Percentiles rank a stretch among this genome's conserved stretches.
These are phyloP conservation scores for Lactifluus hygrophoroides DNA, from an alignment of 768 basidiomycete species.

Conservation along the genomic window DNA sequence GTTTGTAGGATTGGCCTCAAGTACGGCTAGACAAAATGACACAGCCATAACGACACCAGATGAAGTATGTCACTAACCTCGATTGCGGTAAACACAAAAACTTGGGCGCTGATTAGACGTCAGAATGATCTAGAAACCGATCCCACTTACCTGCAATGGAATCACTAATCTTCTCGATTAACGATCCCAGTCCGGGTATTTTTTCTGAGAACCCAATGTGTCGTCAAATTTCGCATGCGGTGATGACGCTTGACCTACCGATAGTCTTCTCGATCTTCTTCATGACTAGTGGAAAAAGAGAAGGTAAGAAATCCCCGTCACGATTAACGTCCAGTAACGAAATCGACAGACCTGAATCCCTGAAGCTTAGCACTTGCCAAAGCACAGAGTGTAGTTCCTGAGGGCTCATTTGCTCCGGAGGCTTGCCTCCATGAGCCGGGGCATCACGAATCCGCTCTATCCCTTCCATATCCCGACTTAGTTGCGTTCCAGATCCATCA, in stretches of 20 bases:
- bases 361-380: slow-evolving; percentile 81
- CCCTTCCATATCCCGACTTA: slow-evolving; percentile 60
- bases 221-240: not conserved
- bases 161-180: slow-evolving; percentile 76
- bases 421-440: slow-evolving; percentile 45
- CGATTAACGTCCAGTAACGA: not conserved
- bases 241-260: slow-evolving; percentile 31
- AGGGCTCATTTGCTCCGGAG: slow-evolving; percentile 76
- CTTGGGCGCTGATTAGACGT: slow-evolving; percentile 26
- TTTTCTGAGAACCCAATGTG: slow-evolving; percentile 40
- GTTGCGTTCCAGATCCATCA: slow-evolving; percentile 48
- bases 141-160: slow-evolving; percentile 45
- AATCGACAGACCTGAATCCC: slow-evolving; percentile 54
- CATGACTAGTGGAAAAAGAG: slow-evolving; percentile 36
- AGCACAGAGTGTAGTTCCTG: slow-evolving; percentile 78
- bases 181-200: slow-evolving; percentile 66
- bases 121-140: not conserved
- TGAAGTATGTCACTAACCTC: slow-evolving; percentile 40
- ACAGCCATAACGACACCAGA: not conserved
- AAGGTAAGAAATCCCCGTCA: not conserved
- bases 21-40: slow-evolving; percentile 46
- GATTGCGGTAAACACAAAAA: slow-evolving; percentile 77
- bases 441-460: slow-evolving; percentile 48
- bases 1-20: slow-evolving; percentile 69
- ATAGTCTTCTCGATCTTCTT: slow-evolving; percentile 76